phyloP scores from a whole-genome alignment of 768 basidiomycete species.

The Lactarius deliciosus region DNA sequence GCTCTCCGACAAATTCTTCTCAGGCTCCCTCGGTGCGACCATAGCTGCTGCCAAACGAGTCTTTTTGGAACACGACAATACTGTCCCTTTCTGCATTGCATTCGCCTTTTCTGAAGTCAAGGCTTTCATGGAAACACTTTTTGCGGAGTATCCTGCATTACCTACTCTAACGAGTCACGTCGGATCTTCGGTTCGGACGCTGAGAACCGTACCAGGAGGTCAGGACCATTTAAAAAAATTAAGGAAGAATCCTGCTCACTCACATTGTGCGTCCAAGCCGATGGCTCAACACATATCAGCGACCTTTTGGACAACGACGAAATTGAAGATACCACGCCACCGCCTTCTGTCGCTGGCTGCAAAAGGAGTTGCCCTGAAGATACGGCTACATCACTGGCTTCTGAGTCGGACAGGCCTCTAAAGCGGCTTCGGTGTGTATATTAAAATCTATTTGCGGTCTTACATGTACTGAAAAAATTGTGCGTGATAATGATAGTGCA shows the following conservation, averaged over 20 bases:
- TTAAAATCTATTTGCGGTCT: background rate
- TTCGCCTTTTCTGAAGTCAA: slow-evolving; percentile 36
- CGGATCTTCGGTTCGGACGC: background rate
- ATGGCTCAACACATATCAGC: background rate
- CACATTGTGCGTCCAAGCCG: background rate
- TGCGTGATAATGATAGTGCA: background rate
- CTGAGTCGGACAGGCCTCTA: background rate
- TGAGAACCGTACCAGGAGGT: background rate
- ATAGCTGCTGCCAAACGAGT: slow-evolving; percentile 35
- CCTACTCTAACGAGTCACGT: background rate
- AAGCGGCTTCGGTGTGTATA: slow-evolving; percentile 16
- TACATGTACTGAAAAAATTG: background rate
- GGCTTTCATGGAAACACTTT: slow-evolving; percentile 34
- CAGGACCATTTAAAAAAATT: background rate
- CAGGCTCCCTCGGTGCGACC: slow-evolving; percentile 31
- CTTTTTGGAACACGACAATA: slow-evolving; percentile 29
- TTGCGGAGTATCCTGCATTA: slow-evolving; percentile 28
- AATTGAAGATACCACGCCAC: slow-evolving; percentile 19
- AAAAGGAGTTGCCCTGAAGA: slow-evolving; percentile 17
- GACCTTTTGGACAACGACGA: background rate
- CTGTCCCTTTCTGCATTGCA: slow-evolving; percentile 16
- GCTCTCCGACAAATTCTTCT: slow-evolving; percentile 28
- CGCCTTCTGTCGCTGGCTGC: slow-evolving; percentile 20
- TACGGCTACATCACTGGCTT: background rate
- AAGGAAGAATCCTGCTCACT: background rate